Conservation (phyloP, 352 stramenopile species). For the Globisporangium emineosum region DNA sequence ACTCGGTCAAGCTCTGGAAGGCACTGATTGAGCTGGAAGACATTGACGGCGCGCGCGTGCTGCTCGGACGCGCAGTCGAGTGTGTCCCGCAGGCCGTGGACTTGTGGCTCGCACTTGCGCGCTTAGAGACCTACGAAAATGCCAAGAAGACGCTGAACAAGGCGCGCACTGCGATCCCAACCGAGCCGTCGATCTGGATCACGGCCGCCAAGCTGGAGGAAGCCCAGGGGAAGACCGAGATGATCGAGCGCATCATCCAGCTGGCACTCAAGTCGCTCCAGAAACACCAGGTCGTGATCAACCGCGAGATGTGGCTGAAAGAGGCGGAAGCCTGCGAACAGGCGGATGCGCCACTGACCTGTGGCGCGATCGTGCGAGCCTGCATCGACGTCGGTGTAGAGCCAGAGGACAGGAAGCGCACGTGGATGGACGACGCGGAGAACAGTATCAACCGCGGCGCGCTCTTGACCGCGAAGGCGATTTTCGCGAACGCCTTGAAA, state of each 20-base stretch:
- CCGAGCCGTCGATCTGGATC: conserved; percentile 98
- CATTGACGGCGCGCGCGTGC: conserved; percentile 92
- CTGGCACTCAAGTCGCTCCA: conserved; percentile 86
- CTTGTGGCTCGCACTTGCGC: conserved; percentile 97
- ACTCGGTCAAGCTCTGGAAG: conserved; percentile 98
- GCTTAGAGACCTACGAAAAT: conserved; percentile 98
- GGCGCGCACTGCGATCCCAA: conserved; percentile 91
- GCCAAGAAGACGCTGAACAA: conserved; percentile 97
- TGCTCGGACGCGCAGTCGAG: conserved; percentile 97
- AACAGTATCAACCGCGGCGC: conserved; percentile 81
- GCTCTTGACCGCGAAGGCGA: conserved; percentile 92
- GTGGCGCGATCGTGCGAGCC: conserved; percentile 92
- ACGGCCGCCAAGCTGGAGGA: conserved; percentile 99
- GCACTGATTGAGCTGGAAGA: conserved; percentile 98
- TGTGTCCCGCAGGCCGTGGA: conserved; percentile 97
- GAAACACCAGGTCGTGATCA: conserved; percentile 90
- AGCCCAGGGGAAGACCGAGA: conserved; percentile 88
- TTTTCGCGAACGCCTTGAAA: conserved; percentile 91
- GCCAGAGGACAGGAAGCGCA: conserved; percentile 94
- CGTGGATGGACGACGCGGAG: conserved; percentile 97
- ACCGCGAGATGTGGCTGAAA: conserved; percentile 95
- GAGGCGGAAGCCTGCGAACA: conserved; percentile 94
- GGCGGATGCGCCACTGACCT: conserved; percentile 90
- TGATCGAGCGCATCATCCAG: conserved; percentile 84
- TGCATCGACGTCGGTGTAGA: conserved; percentile 95